Evolutionary conservation across 805 yeast genomes (phyloP).

Genomic region (Cyberlindnera amylophila): DNA sequence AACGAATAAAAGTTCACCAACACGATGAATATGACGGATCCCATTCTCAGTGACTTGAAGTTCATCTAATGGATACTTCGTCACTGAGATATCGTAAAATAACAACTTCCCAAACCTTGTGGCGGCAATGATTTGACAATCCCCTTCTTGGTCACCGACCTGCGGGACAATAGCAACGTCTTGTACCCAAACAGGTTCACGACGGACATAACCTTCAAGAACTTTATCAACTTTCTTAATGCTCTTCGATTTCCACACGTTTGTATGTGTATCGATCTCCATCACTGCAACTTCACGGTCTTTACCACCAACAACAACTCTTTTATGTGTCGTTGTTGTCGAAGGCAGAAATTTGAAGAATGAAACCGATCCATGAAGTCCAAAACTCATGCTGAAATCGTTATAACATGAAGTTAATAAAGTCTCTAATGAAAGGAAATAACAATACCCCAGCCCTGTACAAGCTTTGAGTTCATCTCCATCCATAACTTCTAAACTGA

Average conservation of each 20-base stretch:
- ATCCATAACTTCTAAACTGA: conserved; percentile 13
- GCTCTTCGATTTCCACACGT: conserved; percentile 23
- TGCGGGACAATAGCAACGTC: conserved; percentile 15
- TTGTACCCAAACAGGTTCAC: conserved; percentile 25
- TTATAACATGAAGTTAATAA: conserved; percentile 16
- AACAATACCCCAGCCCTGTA: conserved; percentile 26
- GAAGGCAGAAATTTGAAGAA: conserved; percentile 19
- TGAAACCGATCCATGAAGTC: conserved; percentile 22
- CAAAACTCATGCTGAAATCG: conserved; percentile 26
- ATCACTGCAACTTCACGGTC: conserved; percentile 21
- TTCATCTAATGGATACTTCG: conserved; percentile 24
- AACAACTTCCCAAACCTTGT: conserved; percentile 25
- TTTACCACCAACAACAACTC: conserved; percentile 24
- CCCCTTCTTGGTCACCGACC: conserved; percentile 3
- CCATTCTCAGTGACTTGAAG: conserved; percentile 22
- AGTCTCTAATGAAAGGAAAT: conserved; percentile 18
- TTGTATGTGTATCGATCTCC: conserved; percentile 19
- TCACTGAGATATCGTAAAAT: conserved; percentile 17
- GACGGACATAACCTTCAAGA: conserved; percentile 2
- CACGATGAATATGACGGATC: conserved; percentile 14
- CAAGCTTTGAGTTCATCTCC: conserved; percentile 17
- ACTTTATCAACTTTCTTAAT: conserved; percentile 8
- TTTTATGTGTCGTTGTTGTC: background rate
- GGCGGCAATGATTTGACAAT: conserved; percentile 18
- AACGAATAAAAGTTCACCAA: conserved; percentile 13